These are phyloP conservation scores for Fusarium longipes DNA, from an alignment of 2,329 filamentous ascomycete species.

Conservation along the genomic window DNA sequence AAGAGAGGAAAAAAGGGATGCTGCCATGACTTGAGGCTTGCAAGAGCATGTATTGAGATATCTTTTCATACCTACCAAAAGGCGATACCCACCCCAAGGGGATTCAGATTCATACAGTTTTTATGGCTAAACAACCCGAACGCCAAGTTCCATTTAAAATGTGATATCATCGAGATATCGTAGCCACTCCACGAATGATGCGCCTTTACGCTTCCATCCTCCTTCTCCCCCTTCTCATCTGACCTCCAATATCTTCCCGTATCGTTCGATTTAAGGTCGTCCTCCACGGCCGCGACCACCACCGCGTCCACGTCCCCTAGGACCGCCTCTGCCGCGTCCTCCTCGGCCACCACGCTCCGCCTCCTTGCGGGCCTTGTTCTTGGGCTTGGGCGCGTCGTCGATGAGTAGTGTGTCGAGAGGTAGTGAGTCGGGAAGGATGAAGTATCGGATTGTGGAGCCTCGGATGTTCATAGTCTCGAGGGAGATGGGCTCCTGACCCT, in stretches of 20 bases:
- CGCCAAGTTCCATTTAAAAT: constrained; percentile 51
- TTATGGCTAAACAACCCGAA: constrained; percentile 51
- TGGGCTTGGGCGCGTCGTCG: constrained; percentile 96
- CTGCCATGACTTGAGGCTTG: constrained; percentile 33
- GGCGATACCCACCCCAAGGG: constrained; percentile 44
- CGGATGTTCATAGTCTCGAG: constrained; percentile 97
- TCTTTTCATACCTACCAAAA: constrained; percentile 47
- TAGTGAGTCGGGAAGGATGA: constrained; percentile 94
- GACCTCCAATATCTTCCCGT: background rate
- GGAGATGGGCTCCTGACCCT: constrained; percentile 85
- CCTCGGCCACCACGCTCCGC: constrained; percentile 69
- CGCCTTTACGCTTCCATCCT: constrained; percentile 27
- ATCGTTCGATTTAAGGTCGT: constrained; percentile 28
- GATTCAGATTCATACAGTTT: constrained; percentile 44
- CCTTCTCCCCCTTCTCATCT: constrained; percentile 6
- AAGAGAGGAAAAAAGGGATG: background rate
- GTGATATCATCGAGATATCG: constrained; percentile 42
- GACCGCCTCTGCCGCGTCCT: constrained; percentile 62
- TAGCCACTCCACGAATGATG: constrained; percentile 30
- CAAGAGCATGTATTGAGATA: constrained; percentile 48
- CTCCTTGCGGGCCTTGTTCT: constrained; percentile 99
- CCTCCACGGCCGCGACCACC: constrained; percentile 57
- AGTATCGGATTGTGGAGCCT: constrained; percentile 95
- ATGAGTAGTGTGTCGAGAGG: constrained; percentile 95
- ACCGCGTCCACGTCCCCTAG: constrained; percentile 65